Conservation (phyloP, 257 asterid species). For the Eustoma russellianum region DNA sequence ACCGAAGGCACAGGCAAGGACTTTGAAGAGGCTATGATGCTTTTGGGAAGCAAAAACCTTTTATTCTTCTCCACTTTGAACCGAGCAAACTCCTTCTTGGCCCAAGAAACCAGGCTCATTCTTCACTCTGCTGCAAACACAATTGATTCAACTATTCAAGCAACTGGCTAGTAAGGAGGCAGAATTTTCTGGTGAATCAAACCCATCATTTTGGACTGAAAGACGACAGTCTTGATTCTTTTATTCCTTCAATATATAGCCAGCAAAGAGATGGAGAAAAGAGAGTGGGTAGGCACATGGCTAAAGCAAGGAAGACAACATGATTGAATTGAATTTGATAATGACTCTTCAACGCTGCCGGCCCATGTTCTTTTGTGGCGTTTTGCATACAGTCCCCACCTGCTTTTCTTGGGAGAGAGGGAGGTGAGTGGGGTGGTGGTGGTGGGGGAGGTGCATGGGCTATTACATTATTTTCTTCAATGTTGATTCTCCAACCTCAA, state of each 20-base stretch:
- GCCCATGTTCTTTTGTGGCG: conserved; percentile 9
- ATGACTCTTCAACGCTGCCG: conserved; percentile 13
- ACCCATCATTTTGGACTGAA: neutral
- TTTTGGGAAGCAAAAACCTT: conserved; percentile 13
- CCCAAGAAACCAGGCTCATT: conserved; percentile 29
- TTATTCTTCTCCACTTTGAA: conserved; percentile 16
- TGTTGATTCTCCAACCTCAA: too few relatives aligned
- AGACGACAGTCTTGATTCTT: neutral
- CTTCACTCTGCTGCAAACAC: neutral
- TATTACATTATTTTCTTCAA: too few relatives aligned
- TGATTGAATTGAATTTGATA: conserved; percentile 10
- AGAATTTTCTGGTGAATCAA: too few relatives aligned
- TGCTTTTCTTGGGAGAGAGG: too few relatives aligned
- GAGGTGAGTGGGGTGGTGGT: too few relatives aligned
- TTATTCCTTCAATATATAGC: neutral
- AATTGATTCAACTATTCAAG: conserved; percentile 5
- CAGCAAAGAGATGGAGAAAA: conserved; percentile 14
- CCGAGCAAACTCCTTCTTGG: conserved; percentile 21
- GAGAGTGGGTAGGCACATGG: conserved; percentile 15
- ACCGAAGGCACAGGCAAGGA: conserved; percentile 13
- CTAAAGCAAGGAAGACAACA: neutral
- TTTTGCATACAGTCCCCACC: neutral
- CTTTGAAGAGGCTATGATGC: conserved; percentile 7
- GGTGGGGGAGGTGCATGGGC: too few relatives aligned
- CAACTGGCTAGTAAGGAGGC: too few relatives aligned